Evolutionary conservation across 208 protist species (phyloP), one percentile per base, ranked within the genome.

Genomic region (Acanthamoeba royreba): DNA sequence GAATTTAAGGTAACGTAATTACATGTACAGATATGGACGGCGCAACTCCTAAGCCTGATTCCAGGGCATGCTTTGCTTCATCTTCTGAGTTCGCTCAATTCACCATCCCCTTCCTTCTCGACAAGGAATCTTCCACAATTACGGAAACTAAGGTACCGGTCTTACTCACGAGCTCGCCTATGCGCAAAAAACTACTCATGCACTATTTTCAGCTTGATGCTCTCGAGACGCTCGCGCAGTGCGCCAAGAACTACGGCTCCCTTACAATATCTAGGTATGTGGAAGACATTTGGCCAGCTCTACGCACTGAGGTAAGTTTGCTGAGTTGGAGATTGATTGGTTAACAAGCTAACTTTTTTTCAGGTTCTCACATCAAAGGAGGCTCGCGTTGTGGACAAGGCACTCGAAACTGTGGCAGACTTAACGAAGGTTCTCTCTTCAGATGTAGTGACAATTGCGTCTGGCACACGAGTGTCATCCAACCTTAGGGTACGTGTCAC

Each of bases 301-400:
- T 90, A n/a, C 52, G 46, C 35, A 90, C 46, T 35, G 83, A 90
- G 52, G 83, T 66, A 47, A 19, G 42, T 33, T 5, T 11, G 2
- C n/a, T 2, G 35, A 66, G 28, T 25, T 61, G 25, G 19, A 28
- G 17, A 28, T 61, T 28, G 17, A 28, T 22, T 61, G 17, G 25
- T 17, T 22, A 61, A 61, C 52, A 61, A 61, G 19, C 52, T 5
- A 0, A 4, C 42, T 52, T 49, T 69, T 0, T 33, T 4, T 33
- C 52, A 90, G 83, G 83, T 69, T 4, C 53, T 90, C 38, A 90
- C 83, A 17, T 90, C 52, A 4, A 90, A 90, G 53, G 83, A 90
- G 31, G 53, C 46, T 2, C 52, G 53, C 52, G 53, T 90, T 4
- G 83, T 90, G 7, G 83, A 58, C 13, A 31, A 90, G 33, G 83